phyloP scores from a whole-genome alignment of 2,329 filamentous ascomycete genomes.

The Fusarium metavorans region DNA sequence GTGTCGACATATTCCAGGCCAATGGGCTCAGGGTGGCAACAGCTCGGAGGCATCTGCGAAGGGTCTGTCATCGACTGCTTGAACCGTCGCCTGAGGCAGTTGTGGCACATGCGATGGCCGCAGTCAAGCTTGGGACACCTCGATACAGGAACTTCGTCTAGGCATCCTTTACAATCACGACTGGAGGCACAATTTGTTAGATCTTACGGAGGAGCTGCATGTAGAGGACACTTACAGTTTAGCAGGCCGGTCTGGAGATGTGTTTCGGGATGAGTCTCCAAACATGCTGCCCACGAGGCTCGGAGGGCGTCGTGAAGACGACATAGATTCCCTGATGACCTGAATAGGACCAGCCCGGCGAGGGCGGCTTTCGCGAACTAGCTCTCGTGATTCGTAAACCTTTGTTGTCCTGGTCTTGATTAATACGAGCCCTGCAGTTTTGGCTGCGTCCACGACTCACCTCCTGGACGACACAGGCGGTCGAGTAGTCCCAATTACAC shows the following conservation, averaged over 20 bases:
- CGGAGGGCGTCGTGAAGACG: slow-evolving; percentile 42
- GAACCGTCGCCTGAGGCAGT: slow-evolving; percentile 81
- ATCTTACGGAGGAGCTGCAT: not conserved
- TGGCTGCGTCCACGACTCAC: slow-evolving; percentile 31
- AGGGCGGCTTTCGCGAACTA: slow-evolving; percentile 39
- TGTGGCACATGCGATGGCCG: slow-evolving; percentile 83
- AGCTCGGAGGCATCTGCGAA: slow-evolving; percentile 85
- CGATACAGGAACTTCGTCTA: slow-evolving; percentile 73
- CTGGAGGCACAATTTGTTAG: slow-evolving; percentile 54
- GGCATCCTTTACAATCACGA: slow-evolving; percentile 78
- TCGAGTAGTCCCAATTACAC: slow-evolving; percentile 50
- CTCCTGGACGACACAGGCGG: slow-evolving; percentile 51
- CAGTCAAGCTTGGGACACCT: slow-evolving; percentile 80
- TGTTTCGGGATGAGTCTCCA: slow-evolving; percentile 41
- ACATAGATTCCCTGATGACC: slow-evolving; percentile 38
- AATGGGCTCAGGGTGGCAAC: slow-evolving; percentile 80
- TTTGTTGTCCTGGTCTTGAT: slow-evolving; percentile 35
- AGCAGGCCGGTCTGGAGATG: slow-evolving; percentile 43
- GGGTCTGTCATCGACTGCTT: slow-evolving; percentile 81
- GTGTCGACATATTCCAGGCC: slow-evolving; percentile 80
- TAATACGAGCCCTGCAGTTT: slow-evolving; percentile 1
- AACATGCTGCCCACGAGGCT: slow-evolving; percentile 46
- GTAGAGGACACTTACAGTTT: slow-evolving; percentile 39
- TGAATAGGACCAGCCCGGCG: slow-evolving; percentile 32
- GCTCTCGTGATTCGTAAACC: slow-evolving; percentile 40